phyloP scores from a whole-genome alignment of 805 yeast genomes.

The Candida saitoana region DNA sequence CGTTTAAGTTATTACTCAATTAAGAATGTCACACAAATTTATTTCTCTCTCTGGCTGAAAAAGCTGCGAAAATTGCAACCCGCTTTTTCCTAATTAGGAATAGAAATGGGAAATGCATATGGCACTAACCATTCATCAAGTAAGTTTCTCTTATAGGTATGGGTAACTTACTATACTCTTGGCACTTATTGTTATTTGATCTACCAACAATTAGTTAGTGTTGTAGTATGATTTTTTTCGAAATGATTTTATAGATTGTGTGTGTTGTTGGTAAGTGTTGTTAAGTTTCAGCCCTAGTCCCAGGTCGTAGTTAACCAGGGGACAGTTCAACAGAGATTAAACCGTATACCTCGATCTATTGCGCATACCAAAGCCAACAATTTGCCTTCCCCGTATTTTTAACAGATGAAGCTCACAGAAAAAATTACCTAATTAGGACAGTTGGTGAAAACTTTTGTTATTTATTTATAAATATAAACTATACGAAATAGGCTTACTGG shows the following conservation, averaged over 20 bases:
- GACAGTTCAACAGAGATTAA: too few species aligned
- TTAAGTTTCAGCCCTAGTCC: too few species aligned
- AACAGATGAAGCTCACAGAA: neutral
- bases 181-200: too few species aligned
- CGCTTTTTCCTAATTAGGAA: neutral
- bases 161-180: neutral
- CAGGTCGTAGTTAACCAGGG: too few species aligned
- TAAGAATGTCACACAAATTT: neutral
- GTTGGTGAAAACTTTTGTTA: neutral
- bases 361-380: too few species aligned
- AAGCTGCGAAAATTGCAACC: neutral
- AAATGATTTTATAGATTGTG: too few species aligned
- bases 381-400: neutral
- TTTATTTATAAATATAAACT: neutral
- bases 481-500: neutral
- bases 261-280: neutral
- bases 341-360: too few species aligned
- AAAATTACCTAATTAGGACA: constrained; percentile 1
- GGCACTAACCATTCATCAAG: neutral
- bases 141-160: neutral
- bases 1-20: neutral
- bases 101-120: neutral
- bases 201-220: too few species aligned
- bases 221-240: too few species aligned
- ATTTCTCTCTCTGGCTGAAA: neutral